Evolutionary conservation across 139 green algal genomes (phyloP).

Genomic region (Eudorina sp.): DNA sequence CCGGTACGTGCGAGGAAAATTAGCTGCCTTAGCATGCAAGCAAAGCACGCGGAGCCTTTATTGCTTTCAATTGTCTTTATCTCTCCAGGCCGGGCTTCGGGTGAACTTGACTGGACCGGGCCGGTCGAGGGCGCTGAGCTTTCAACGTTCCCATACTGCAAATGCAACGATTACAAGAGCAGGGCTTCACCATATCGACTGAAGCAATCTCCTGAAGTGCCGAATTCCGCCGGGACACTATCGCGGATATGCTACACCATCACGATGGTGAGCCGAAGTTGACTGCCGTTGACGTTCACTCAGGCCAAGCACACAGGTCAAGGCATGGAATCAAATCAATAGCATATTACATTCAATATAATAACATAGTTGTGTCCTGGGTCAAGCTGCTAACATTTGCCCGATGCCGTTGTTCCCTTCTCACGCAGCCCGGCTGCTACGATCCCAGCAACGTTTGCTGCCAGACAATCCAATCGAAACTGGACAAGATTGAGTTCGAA

Average conservation of each 20-base stretch:
- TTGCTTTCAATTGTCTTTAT: not conserved
- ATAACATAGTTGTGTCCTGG: not conserved
- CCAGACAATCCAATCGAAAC: not conserved
- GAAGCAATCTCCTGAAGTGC: not conserved
- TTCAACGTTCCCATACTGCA: slow-evolving; percentile 22
- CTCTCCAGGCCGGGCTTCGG: not conserved
- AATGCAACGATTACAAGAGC: slow-evolving; percentile 38
- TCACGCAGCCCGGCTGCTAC: slow-evolving; percentile 5
- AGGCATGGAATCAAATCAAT: not conserved
- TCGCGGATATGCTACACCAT: slow-evolving; percentile 21
- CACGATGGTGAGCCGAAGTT: slow-evolving; percentile 21
- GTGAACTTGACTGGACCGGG: not conserved
- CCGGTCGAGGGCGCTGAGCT: not conserved
- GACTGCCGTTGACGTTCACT: too few relatives aligned
- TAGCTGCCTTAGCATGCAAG: too few relatives aligned
- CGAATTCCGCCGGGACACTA: not conserved
- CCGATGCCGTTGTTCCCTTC: not conserved
- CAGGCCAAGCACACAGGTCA: too few relatives aligned
- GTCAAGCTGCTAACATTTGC: not conserved
- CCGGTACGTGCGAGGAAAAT: too few relatives aligned
- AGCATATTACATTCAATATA: not conserved
- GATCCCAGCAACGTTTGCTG: slow-evolving; percentile 31
- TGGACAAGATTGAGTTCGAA: slow-evolving; percentile 39
- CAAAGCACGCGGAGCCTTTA: too few relatives aligned
- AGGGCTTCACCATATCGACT: slow-evolving; percentile 36